Conservation (phyloP, 805 yeast genomes). For the Schwanniomyces pseudopolymorphus region DNA sequence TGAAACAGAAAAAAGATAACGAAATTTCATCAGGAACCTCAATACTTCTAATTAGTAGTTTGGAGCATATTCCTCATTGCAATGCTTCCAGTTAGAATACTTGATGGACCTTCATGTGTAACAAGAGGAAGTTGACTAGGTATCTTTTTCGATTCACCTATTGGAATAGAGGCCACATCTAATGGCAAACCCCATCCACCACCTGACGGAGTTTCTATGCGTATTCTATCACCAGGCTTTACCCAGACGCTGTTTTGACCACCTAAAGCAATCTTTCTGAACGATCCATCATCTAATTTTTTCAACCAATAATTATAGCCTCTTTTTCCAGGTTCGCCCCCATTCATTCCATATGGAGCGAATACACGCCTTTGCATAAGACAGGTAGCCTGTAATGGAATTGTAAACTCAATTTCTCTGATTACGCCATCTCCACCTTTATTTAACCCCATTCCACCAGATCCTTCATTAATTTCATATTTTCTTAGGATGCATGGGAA, state of each 20-base stretch:
- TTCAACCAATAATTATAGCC: conserved; percentile 45
- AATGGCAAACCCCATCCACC: conserved; percentile 7
- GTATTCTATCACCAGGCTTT: conserved; percentile 7
- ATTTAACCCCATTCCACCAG: conserved; percentile 72
- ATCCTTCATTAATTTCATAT: conserved; percentile 60
- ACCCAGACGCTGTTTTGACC: conserved; percentile 9
- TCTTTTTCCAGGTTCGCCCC: conserved; percentile 68
- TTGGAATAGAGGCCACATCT: conserved; percentile 3
- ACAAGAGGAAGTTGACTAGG: conserved; percentile 18
- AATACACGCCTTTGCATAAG: conserved; percentile 75
- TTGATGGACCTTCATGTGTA: conserved; percentile 15
- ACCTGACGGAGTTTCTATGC: conserved; percentile 9
- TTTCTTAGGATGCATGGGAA: conserved; percentile 74
- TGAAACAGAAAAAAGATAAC: no score
- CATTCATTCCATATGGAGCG: conserved; percentile 78
- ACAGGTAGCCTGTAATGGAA: conserved; percentile 56
- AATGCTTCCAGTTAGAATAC: conserved; percentile 34
- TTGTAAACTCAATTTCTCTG: conserved; percentile 69
- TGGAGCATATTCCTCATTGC: conserved; percentile 31
- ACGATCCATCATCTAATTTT: conserved; percentile 1
- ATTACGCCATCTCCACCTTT: conserved; percentile 79
- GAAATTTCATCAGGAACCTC: no score
- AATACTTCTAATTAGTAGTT: conserved; percentile 18
- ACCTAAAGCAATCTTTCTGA: conserved; percentile 6
- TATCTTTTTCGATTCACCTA: not conserved